Conservation (phyloP, 768 basidiomycete species). For the Suillus alpinus region DNA sequence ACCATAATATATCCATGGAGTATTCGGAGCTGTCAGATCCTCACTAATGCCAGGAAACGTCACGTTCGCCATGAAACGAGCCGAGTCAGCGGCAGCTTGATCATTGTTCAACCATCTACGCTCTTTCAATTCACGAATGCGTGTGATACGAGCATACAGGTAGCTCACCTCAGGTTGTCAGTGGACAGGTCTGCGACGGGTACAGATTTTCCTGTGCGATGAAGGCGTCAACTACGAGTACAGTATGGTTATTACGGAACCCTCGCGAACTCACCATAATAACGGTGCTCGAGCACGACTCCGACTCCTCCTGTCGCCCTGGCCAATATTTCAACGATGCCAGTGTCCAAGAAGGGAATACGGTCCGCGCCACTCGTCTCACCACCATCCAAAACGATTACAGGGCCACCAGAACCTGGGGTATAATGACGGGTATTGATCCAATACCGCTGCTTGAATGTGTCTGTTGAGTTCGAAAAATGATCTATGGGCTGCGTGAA, state of each 20-base stretch:
- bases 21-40: constrained; percentile 66
- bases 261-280: constrained; percentile 57
- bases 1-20: constrained; percentile 93
- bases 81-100: constrained; percentile 88
- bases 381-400: constrained; percentile 89
- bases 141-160: not conserved
- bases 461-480: constrained; percentile 53
- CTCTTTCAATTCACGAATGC: not conserved
- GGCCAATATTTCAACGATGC: constrained; percentile 84
- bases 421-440: constrained; percentile 80
- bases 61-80: constrained; percentile 84
- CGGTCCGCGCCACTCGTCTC: constrained; percentile 83
- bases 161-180: constrained; percentile 66
- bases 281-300: constrained; percentile 90
- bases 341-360: constrained; percentile 55
- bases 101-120: constrained; percentile 83
- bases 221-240: not conserved
- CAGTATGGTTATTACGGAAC: constrained; percentile 6
- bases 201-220: constrained; percentile 59
- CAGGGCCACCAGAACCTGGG: constrained; percentile 69
- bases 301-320: constrained; percentile 85
- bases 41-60: constrained; percentile 69
- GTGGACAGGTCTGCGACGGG: constrained; percentile 78
- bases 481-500: constrained; percentile 90
- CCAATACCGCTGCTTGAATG: constrained; percentile 92